Conservation (phyloP, 176 grass and related monocot species). For the Raddia guianensis region DNA sequence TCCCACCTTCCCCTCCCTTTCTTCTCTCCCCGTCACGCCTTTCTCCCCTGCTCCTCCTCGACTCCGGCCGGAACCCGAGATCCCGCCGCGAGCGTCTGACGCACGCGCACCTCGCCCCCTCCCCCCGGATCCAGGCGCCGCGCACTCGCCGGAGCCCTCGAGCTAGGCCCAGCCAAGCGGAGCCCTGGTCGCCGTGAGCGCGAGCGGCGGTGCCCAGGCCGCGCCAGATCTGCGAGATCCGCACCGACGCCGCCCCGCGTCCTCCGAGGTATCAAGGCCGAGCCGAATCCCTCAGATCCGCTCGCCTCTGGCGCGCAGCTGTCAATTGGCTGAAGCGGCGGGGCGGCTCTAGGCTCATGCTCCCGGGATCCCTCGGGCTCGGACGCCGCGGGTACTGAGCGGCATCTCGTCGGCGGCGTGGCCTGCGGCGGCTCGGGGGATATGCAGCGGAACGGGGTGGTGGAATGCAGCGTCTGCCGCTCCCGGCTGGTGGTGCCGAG, state of each 20-base stretch:
- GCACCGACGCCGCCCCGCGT: slow-evolving; percentile 31
- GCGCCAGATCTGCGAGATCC: slow-evolving; percentile 58
- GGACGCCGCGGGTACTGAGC: slow-evolving; percentile 1
- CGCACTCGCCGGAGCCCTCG: background rate
- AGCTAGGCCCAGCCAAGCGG: background rate
- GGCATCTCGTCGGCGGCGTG: slow-evolving; percentile 34
- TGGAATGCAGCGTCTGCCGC: slow-evolving; percentile 83
- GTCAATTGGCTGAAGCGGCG: slow-evolving; percentile 28
- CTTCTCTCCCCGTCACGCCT: slow-evolving; percentile 26
- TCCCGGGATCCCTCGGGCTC: slow-evolving; percentile 43
- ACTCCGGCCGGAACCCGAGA: slow-evolving; percentile 48
- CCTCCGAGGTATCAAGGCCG: slow-evolving; percentile 32
- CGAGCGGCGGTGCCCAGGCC: slow-evolving; percentile 16
- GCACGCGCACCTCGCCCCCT: background rate
- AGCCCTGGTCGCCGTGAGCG: slow-evolving; percentile 12
- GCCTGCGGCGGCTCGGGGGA: background rate
- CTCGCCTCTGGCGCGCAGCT: background rate
- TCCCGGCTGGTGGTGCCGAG: slow-evolving; percentile 75
- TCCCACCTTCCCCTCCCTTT: background rate
- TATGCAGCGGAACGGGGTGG: slow-evolving; percentile 81
- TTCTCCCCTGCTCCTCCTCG: background rate
- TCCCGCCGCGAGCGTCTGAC: slow-evolving; percentile 33
- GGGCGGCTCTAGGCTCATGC: slow-evolving; percentile 32
- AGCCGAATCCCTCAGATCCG: slow-evolving; percentile 35
- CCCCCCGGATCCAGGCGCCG: background rate